phyloP scores from a whole-genome alignment of 768 basidiomycete species.

The Clitopilus hobsonii region DNA sequence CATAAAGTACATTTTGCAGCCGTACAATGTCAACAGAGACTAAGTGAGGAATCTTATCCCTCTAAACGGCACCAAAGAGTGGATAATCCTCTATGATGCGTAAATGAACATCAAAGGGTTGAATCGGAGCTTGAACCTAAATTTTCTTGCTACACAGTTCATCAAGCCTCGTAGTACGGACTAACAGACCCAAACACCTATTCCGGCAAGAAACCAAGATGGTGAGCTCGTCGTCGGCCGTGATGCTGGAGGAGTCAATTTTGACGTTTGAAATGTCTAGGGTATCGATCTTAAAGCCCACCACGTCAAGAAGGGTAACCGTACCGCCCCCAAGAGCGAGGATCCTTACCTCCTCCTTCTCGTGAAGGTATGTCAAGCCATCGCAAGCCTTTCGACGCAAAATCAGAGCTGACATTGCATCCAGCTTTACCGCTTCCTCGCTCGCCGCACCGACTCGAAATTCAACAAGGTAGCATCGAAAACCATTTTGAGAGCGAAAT shows the following conservation, averaged over 20 bases:
- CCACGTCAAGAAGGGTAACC: slow-evolving; percentile 97
- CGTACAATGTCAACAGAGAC: too few relatives aligned
- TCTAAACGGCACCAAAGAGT: background rate
- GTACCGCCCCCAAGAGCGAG: slow-evolving; percentile 96
- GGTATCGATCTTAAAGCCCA: slow-evolving; percentile 95
- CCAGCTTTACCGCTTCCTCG: slow-evolving; percentile 98
- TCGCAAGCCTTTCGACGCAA: too few relatives aligned
- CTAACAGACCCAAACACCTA: slow-evolving; percentile 46
- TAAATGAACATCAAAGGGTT: slow-evolving; percentile 10
- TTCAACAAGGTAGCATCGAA: slow-evolving; percentile 85
- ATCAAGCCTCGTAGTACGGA: slow-evolving; percentile 46
- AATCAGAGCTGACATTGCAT: too few relatives aligned
- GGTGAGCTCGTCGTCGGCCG: slow-evolving; percentile 59
- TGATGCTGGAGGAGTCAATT: slow-evolving; percentile 14
- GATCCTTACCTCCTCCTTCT: slow-evolving; percentile 98
- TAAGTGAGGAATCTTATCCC: background rate
- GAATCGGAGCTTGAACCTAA: slow-evolving; percentile 39
- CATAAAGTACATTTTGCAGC: too few relatives aligned
- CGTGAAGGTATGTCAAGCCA: slow-evolving; percentile 77
- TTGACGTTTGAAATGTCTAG: slow-evolving; percentile 33
- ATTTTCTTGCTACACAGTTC: slow-evolving; percentile 57
- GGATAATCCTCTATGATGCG: background rate
- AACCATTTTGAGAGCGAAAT: background rate
- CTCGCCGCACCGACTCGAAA: slow-evolving; percentile 88
- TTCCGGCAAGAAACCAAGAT: slow-evolving; percentile 67